phyloP scores from a whole-genome alignment of 768 basidiomycete genomes.

The Amanita muscaria region DNA sequence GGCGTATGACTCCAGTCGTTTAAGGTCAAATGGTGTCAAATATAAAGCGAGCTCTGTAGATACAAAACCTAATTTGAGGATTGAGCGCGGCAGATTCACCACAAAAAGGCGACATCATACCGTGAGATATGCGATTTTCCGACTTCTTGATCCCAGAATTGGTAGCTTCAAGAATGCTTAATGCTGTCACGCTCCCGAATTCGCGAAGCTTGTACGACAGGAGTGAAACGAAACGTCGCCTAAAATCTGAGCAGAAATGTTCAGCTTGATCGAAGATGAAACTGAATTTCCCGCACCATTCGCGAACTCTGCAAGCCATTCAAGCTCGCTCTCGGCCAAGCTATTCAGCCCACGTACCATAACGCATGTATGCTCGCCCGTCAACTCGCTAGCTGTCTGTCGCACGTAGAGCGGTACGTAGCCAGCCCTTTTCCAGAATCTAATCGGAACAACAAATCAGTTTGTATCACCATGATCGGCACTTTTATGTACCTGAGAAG shows the following conservation, averaged over 20 bases:
- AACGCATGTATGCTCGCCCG: conserved; percentile 93
- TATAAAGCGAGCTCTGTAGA: conserved; percentile 43
- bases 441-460: conserved; percentile 13
- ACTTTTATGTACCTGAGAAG: conserved; percentile 50
- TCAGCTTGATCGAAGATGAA: not conserved
- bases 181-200: conserved; percentile 77
- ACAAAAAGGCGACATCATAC: conserved; percentile 18
- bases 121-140: conserved; percentile 28
- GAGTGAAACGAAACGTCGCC: conserved; percentile 79
- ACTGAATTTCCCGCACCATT: conserved; percentile 45
- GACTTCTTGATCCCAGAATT: conserved; percentile 50
- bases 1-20: conserved; percentile 90
- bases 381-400: conserved; percentile 90
- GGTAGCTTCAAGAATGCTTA: conserved; percentile 84
- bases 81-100: not conserved
- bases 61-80: conserved; percentile 21
- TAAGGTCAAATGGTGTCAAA: conserved; percentile 88
- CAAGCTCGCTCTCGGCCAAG: conserved; percentile 49
- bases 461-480: not conserved
- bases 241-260: conserved; percentile 57
- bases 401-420: conserved; percentile 89
- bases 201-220: conserved; percentile 94
- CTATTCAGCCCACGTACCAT: conserved; percentile 86
- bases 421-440: conserved; percentile 95
- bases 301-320: conserved; percentile 86